These are phyloP conservation scores for Chenopodium berlandieri DNA, from an alignment of 148 eudicot genomes.

Conservation along the genomic window DNA sequence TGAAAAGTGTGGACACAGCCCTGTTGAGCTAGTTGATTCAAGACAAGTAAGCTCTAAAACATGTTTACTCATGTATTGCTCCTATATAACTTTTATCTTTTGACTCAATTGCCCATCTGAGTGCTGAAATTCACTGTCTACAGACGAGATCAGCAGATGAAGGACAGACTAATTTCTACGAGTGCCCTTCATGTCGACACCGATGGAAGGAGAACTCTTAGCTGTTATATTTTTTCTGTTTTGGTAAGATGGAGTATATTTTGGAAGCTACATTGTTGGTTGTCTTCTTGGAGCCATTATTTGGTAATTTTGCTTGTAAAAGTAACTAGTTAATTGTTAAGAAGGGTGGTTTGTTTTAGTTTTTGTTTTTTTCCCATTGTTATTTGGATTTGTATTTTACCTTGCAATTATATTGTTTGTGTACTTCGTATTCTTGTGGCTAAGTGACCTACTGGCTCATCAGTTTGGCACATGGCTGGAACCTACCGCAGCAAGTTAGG, in stretches of 20 bases:
- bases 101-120: not conserved
- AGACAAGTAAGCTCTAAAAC: conserved; percentile 34
- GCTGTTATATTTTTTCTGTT: not conserved
- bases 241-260: not conserved
- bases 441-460: too few relatives aligned
- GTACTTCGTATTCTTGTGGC: too few relatives aligned
- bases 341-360: not conserved
- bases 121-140: conserved; percentile 1
- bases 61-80: not conserved
- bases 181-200: conserved; percentile 46
- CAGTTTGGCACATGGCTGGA: too few relatives aligned
- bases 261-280: not conserved
- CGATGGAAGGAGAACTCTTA: conserved; percentile 51
- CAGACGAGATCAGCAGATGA: conserved; percentile 53
- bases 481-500: too few relatives aligned
- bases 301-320: not conserved
- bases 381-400: too few relatives aligned
- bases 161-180: conserved; percentile 47
- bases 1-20: conserved; percentile 42
- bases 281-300: not conserved
- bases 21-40: conserved; percentile 40
- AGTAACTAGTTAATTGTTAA: not conserved
- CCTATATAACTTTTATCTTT: not conserved
- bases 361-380: not conserved
- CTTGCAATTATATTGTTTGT: too few relatives aligned